Evolutionary conservation across 345 rosid species (phyloP), one percentile per base, ranked within the genome.

Genomic region (Gossypium raimondii): DNA sequence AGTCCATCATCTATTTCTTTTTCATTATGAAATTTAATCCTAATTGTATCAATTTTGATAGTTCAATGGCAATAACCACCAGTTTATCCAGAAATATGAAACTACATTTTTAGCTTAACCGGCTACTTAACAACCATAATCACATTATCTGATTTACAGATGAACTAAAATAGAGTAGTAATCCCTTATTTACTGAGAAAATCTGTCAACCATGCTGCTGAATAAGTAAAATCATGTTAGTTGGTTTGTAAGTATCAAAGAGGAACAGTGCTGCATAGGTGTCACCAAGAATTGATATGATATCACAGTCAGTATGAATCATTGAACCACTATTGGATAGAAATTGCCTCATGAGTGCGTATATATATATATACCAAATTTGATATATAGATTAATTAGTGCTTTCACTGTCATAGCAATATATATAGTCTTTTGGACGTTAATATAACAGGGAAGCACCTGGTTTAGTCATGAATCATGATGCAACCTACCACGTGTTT

Each of bases 401-500:
- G 55, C 34, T 59, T 43, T 7, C 58, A 78, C 18, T 27, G 9
- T 47, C 58, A 51, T 3, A 22, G 50, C 6, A 67, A 45, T 8
- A 3, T 1, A 1, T 51, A 27, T 51, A 13, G 27, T 34, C 22
- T 29, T 61, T 63, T 18, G 50, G 67, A 48, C 43, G 57, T 63
- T n/a, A 8, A 9, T 7, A 34, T 4, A 12, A 60, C 12, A 70
- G 25, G 34, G 10, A 17, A 52, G 65, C 76, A 76, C 51, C 50
- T 53, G 38, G 52, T 29, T 78, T 38, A 73, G 69, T 67, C 69
- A 48, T 60, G 56, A 73, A 59, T 73, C 55, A 16, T 52, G 67
- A 41, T 48, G 73, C 6, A 13, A 60, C 44, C 55, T 62, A 64
- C 4, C 77, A 48, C 24, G 65, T 47, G n/a, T 50, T 44, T 45